Evolutionary conservation across 2,329 filamentous ascomycete genomes (phyloP).

Genomic region (Peltaster fructicola): DNA sequence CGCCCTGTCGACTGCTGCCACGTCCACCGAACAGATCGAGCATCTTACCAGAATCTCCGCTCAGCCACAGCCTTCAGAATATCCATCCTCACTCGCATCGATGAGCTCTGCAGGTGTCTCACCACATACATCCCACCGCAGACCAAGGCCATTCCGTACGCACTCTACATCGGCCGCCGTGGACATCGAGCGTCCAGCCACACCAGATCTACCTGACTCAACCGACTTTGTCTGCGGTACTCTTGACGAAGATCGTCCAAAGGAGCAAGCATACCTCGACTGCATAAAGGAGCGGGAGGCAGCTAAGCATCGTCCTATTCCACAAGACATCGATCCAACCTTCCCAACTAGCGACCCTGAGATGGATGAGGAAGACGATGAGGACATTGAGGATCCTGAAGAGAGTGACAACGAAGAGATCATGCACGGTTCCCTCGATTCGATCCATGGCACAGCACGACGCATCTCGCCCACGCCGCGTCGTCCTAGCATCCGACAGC

Average conservation of each 20-base stretch:
- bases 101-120: slow-evolving; percentile 20
- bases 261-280: slow-evolving; percentile 87
- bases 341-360: slow-evolving; percentile 92
- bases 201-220: slow-evolving; percentile 77
- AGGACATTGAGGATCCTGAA: slow-evolving; percentile 37
- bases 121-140: slow-evolving; percentile 5
- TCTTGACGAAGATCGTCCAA: slow-evolving; percentile 78
- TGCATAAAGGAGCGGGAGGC: slow-evolving; percentile 66
- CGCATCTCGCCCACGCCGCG: slow-evolving; percentile 2
- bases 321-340: slow-evolving; percentile 95
- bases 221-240: slow-evolving; percentile 99
- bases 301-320: slow-evolving; percentile 63
- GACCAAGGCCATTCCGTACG: slow-evolving; percentile 1
- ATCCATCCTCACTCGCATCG: slow-evolving; percentile 40
- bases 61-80: no score
- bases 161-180: slow-evolving; percentile 15
- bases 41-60: slow-evolving; percentile 29
- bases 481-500: slow-evolving; percentile 9
- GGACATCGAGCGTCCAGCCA: slow-evolving; percentile 8
- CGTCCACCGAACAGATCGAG: slow-evolving; percentile 35
- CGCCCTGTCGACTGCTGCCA: slow-evolving; percentile 32
- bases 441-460: slow-evolving; percentile 9
- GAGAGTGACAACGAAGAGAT: slow-evolving; percentile 45
- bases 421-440: slow-evolving; percentile 41
- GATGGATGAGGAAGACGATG: slow-evolving; percentile 57